Evolutionary conservation across 768 basidiomycete species (phyloP).

Genomic region (Tricholoma hemisulphureum): DNA sequence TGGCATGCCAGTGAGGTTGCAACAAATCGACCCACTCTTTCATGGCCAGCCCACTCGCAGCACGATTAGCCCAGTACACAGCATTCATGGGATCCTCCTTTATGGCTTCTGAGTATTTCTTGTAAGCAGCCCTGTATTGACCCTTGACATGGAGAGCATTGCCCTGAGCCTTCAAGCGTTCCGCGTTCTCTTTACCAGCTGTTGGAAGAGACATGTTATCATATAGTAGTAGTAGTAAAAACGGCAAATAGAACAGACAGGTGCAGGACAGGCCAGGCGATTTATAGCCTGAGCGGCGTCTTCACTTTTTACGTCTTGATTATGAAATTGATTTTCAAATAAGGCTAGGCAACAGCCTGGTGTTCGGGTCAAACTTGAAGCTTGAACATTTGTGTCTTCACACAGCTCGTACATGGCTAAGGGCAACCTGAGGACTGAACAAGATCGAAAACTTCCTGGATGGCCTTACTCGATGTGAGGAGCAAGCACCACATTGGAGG

Average conservation of each 20-base stretch:
- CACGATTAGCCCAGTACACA: conserved; percentile 44
- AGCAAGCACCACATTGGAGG: no score
- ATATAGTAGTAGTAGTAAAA: not conserved
- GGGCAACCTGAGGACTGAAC: no score
- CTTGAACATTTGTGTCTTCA: no score
- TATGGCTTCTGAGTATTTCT: conserved; percentile 44
- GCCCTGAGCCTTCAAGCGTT: conserved; percentile 39
- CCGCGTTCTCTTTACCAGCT: conserved; percentile 11
- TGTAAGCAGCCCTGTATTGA: conserved; percentile 32
- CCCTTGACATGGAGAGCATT: conserved; percentile 37
- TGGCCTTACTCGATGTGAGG: no score
- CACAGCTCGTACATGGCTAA: no score
- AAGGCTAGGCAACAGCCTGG: no score
- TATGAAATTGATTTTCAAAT: not conserved
- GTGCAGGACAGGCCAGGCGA: no score
- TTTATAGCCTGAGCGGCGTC: not conserved
- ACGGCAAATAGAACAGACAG: not conserved
- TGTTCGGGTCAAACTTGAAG: no score
- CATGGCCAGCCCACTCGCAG: conserved; percentile 37
- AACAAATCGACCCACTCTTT: conserved; percentile 28
- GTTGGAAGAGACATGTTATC: not conserved
- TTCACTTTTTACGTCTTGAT: not conserved
- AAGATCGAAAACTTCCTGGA: no score
- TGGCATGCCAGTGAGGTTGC: not conserved
- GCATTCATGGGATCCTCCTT: conserved; percentile 37